A percentile compares a stretch with the other conserved stretches of the same genome.
Conservation (phyloP, 768 basidiomycete species). For the Zangia roseola region DNA sequence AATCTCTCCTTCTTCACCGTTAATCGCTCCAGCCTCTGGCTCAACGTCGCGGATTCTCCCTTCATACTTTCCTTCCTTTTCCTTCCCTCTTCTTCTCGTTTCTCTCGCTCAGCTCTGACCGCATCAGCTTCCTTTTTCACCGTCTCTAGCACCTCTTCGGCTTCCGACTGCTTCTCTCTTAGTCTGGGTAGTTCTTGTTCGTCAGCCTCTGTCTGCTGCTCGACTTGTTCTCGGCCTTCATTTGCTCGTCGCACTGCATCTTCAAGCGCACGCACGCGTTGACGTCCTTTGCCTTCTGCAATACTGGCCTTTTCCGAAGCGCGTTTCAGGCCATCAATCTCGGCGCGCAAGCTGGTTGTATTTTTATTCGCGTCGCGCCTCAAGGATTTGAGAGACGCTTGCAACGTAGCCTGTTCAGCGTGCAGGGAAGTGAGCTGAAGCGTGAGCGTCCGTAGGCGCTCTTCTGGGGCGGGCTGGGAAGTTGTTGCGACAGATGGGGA, state of each 20-base stretch:
- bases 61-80: conserved; percentile 56
- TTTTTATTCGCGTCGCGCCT: conserved; percentile 83
- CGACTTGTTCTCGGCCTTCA: conserved; percentile 47
- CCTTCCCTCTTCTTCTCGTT: conserved; percentile 47
- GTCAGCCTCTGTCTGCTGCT: conserved; percentile 39
- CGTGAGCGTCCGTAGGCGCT: conserved; percentile 63
- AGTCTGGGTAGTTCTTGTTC: conserved; percentile 42
- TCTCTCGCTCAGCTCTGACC: conserved; percentile 44
- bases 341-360: conserved; percentile 74
- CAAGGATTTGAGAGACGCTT: conserved; percentile 68
- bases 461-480: conserved; percentile 53
- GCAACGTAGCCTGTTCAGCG: conserved; percentile 66
- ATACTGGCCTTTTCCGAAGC: conserved; percentile 77
- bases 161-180: conserved; percentile 39
- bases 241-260: conserved; percentile 83
- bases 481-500: conserved; percentile 24
- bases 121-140: conserved; percentile 46
- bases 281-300: conserved; percentile 76
- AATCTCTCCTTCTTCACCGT: conserved; percentile 64
- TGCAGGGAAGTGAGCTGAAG: conserved; percentile 62
- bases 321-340: conserved; percentile 82
- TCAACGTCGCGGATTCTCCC: conserved; percentile 54
- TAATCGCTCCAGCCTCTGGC: conserved; percentile 67
- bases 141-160: conserved; percentile 39
- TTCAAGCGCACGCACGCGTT: conserved; percentile 85